Conservation (phyloP, 306 rosid genomes). For the Cyclanthera cordifolia region DNA sequence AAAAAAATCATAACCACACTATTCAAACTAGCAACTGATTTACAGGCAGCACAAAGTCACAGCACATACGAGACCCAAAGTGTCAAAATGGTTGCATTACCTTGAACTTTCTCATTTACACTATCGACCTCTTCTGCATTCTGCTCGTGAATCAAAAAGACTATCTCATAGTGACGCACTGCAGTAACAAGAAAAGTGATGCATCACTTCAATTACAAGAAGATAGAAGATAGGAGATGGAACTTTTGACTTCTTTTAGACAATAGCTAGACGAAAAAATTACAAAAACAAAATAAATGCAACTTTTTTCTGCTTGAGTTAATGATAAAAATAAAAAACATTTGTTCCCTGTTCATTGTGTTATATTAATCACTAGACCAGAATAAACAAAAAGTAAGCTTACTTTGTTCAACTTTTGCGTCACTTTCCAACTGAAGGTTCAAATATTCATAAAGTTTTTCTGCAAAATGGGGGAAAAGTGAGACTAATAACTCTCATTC, state of each 20-base stretch:
- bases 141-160: conserved; percentile 77
- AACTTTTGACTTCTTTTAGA: not conserved
- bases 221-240: not conserved
- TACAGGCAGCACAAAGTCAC: not conserved
- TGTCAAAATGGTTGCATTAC: conserved; percentile 25
- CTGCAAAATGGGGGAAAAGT: conserved; percentile 29
- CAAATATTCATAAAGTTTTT: conserved; percentile 49
- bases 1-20: not conserved
- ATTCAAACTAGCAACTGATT: not conserved
- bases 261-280: not conserved
- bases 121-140: conserved; percentile 57
- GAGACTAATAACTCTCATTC: not conserved
- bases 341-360: not conserved
- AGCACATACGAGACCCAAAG: not conserved
- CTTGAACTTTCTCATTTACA: conserved; percentile 67
- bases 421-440: conserved; percentile 63
- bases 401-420: conserved; percentile 39
- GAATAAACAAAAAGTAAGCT: conserved; percentile 24
- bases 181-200: conserved; percentile 20
- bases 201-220: not conserved
- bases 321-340: not conserved
- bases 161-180: conserved; percentile 91
- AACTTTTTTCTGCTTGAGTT: too few relatives aligned
- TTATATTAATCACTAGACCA: not conserved
- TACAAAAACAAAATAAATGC: too few relatives aligned